Base-by-base conservation (phyloP, 73 alveolate species). In the Tetrahymena borealis region DNA sequence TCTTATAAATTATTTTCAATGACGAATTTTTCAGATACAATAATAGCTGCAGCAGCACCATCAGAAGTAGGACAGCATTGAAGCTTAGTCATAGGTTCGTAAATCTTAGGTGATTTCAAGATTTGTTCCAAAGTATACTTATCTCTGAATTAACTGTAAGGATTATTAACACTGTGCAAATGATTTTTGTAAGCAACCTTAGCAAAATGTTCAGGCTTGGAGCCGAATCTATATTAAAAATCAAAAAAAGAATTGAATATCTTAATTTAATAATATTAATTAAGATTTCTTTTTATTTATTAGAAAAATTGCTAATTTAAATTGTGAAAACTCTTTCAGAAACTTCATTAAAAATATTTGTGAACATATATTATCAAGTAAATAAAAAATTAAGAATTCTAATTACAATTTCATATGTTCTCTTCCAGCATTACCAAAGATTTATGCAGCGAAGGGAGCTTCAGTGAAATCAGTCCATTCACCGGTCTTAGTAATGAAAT, bases 41-140 rank as follows among this genome's bases (percentile, higher is more conserved):
- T 90, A 41, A 97, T 95, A 9, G 98, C 98, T 91, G 97, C 95
- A 28, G 97, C 99, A 31, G 99, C 98, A 32, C 99, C 99, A 93
- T 97, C 98, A 91, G 97, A 92, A 16, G 99, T 97, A 16, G 99
- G 99, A 94, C 98, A 97, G 95, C 99, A 97, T 77, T 94, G 79
- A 90, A 97, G 96, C 85, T 97, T 97, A 60, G 98, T 97, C 42
- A 97, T 43, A 7, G 98, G 98, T 18, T 94, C 94, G 90, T 96
- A 96, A 41, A 97, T 93, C 90, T 40, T 78, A 0, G 97, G 97
- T 16, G 97, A 94, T 33, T 94, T 91, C 94, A 40, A 35, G 40
- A 97, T 96, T 93, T 97, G 94, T 39, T 97, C 98, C 38, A 97
- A 91, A n/a, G 99, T 96, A 92, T 97, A 97, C 79, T 94, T 95